Evolutionary conservation across 768 basidiomycete genomes (phyloP).

Genomic region (Rhodotorula diobovata): DNA sequence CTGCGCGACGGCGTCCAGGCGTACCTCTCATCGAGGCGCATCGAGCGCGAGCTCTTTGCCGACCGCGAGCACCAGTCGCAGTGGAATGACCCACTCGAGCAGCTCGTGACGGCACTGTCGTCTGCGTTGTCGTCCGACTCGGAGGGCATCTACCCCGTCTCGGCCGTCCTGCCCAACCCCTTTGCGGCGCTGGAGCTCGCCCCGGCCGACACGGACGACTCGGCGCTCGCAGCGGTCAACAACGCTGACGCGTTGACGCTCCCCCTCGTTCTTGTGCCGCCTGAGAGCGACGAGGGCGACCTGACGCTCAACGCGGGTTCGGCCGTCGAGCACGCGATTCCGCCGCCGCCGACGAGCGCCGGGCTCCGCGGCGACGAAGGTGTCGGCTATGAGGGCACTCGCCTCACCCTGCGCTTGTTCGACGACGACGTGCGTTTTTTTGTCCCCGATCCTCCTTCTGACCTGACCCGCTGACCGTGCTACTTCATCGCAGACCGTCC

Average conservation of each 20-base stretch:
- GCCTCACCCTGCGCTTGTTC: constrained; percentile 23
- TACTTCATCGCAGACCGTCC: constrained; percentile 27
- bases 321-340: constrained; percentile 8
- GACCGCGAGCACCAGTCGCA: constrained; percentile 54
- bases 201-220: constrained; percentile 55
- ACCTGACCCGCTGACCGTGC: no score
- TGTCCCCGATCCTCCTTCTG: no score
- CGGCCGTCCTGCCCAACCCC: constrained; percentile 30
- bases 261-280: constrained; percentile 76
- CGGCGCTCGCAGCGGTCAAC: constrained; percentile 47
- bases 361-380: constrained; percentile 62
- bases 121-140: constrained; percentile 58
- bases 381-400: constrained; percentile 48
- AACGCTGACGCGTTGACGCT: constrained; percentile 57
- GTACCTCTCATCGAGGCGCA: constrained; percentile 46
- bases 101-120: constrained; percentile 64
- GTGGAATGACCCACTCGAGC: constrained; percentile 57
- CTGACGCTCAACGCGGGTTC: constrained; percentile 32
- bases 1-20: constrained; percentile 23
- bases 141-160: constrained; percentile 26
- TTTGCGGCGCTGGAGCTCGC: constrained; percentile 55
- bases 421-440: constrained; percentile 69
- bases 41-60: constrained; percentile 54
- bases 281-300: constrained; percentile 78
- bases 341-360: constrained; percentile 11